Conservation (phyloP, 2,329 filamentous ascomycete genomes). For the Paramyrothecium sp. region DNA sequence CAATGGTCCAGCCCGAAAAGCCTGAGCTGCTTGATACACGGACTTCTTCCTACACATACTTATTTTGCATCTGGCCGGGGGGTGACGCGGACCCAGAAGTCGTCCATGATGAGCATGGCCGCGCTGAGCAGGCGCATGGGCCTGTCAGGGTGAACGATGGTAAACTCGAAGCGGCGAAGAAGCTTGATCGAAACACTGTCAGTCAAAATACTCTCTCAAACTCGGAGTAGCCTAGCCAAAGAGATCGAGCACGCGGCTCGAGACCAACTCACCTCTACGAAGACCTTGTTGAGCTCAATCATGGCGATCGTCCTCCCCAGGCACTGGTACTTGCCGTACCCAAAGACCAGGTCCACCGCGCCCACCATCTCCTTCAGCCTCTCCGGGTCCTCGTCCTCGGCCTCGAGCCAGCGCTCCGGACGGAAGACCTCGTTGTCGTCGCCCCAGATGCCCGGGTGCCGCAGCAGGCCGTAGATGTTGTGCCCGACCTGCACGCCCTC, state of each 20-base stretch:
- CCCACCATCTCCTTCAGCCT: slow-evolving; percentile 30
- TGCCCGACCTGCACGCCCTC: slow-evolving; percentile 29
- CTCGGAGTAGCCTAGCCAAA: fast-evolving
- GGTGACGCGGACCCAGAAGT: slow-evolving; percentile 18
- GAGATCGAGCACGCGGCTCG: neutral
- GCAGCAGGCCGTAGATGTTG: slow-evolving; percentile 32
- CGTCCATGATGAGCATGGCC: slow-evolving; percentile 17
- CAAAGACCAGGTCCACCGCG: slow-evolving; percentile 36
- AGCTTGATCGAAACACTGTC: slow-evolving; percentile 14
- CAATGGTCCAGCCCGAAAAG: neutral
- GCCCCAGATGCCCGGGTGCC: slow-evolving; percentile 31
- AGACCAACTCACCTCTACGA: slow-evolving; percentile 35
- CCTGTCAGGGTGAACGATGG: slow-evolving; percentile 12
- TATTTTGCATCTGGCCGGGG: neutral
- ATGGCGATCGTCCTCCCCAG: slow-evolving; percentile 35
- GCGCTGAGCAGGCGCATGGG: slow-evolving; percentile 15
- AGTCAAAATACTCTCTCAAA: neutral
- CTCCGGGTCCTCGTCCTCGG: slow-evolving; percentile 16
- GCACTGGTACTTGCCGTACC: slow-evolving; percentile 36
- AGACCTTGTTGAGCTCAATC: slow-evolving; percentile 37
- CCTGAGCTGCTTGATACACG: neutral
- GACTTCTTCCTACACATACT: neutral
- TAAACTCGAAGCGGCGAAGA: slow-evolving; percentile 27
- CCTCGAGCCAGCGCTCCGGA: slow-evolving; percentile 36
- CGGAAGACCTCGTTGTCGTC: slow-evolving; percentile 29